Base-by-base conservation (phyloP, 345 rosid genomes). In the Anastatica hierochuntica region DNA sequence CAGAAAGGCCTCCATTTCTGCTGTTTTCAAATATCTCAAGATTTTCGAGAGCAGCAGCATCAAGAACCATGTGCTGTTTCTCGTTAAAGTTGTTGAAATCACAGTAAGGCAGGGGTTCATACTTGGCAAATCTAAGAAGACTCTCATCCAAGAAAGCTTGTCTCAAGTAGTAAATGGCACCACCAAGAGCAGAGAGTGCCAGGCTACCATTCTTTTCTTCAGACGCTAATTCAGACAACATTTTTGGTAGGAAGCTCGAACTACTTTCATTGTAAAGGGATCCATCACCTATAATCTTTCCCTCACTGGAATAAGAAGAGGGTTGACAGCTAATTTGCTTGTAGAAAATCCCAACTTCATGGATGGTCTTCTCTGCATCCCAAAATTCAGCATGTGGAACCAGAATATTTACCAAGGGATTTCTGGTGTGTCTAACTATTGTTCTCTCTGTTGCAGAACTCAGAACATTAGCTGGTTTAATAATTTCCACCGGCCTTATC, bases 21-120 rank as follows among this genome's bases (percentile, higher is more conserved):
- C 74, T 83, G 77, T 92, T 92, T 79, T 92, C 97, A 76, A 88
- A 92, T 68, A 92, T 76, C 72, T 92, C 98, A 61, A 92, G 97
- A 80, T 88, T 92, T 62, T 92, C 98, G 27, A 92, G 63, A 39
- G 95, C 98, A 63, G 95, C 79, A 63, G 98, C 95, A 83, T 92
- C 97, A 60, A 92, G 94, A 74, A 88, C 76, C 84, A 88, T 78
- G 68, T 87, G 79, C 29, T 88, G 81, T 53, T 77, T 83, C 78
- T 76, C 76, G 37, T 77, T 64, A 72, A 74, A 46, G 58, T 74
- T 64, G 60, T 71, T 41, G 40, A 77, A 81, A 46, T 72, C 79
- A 68, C 80, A 69, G 77, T 64, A 77, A 11, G 94, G 94, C 54
- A 92, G 90, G 33, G 69, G 55, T 63, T 92, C 97, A 60, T 79